These are phyloP conservation scores for Coemansia sp. DNA, from an alignment of 192 early-diverging fungal species.

Conservation along the genomic window DNA sequence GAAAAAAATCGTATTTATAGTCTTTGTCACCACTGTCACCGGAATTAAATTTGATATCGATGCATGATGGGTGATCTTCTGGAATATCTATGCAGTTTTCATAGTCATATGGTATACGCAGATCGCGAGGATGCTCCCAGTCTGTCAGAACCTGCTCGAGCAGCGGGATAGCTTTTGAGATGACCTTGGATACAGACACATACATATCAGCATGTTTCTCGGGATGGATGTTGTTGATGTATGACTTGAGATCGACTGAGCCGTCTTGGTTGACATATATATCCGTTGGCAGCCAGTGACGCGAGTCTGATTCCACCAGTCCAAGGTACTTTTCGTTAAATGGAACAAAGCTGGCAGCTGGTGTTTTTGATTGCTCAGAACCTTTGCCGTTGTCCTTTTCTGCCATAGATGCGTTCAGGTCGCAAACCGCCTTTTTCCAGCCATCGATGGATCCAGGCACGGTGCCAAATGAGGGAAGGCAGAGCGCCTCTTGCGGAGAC, in stretches of 20 bases:
- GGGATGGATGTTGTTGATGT: neutral
- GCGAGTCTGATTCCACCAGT: neutral
- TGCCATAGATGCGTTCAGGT: neutral
- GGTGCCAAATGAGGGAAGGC: neutral
- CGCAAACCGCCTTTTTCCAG: neutral
- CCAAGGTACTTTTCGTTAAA: neutral
- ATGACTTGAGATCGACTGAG: neutral
- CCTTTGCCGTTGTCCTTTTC: too few relatives aligned
- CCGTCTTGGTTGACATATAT: neutral
- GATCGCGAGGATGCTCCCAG: neutral
- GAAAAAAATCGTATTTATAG: too few relatives aligned
- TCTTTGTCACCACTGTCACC: too few relatives aligned
- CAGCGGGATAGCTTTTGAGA: neutral
- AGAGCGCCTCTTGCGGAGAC: neutral
- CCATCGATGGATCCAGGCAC: neutral
- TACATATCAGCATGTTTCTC: neutral
- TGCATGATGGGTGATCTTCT: too few relatives aligned
- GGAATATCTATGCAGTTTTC: too few relatives aligned
- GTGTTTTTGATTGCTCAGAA: too few relatives aligned
- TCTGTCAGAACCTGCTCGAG: constrained; percentile 4
- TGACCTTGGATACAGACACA: neutral
- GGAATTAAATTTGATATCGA: too few relatives aligned
- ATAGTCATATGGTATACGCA: constrained; percentile 16
- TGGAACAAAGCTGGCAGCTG: neutral
- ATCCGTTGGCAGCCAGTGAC: constrained; percentile 6